Conservation (phyloP, 192 early-diverging fungal genomes). For the Umbelopsis sp. region DNA sequence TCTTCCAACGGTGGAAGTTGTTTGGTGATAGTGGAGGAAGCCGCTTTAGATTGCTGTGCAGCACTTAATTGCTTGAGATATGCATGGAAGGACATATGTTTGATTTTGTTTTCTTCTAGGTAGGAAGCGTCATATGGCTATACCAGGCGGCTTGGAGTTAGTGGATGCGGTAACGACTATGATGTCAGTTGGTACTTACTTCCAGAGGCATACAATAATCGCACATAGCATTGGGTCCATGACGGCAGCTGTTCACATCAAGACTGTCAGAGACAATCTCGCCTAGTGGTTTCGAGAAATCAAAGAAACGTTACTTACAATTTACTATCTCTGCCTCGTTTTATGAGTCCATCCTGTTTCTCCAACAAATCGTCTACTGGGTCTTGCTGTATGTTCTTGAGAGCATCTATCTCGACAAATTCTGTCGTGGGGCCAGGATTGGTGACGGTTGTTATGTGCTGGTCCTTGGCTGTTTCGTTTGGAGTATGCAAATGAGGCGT, state of each 20-base stretch:
- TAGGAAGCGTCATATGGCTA: constrained; percentile 88
- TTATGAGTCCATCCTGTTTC: constrained; percentile 82
- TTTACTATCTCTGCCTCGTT: constrained; percentile 71
- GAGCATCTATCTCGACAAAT: constrained; percentile 11
- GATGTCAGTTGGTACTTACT: constrained; percentile 29
- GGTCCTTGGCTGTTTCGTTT: not conserved
- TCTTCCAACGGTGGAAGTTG: constrained; percentile 87
- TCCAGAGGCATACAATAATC: constrained; percentile 93
- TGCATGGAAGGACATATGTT: constrained; percentile 96
- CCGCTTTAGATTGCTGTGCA: constrained; percentile 65
- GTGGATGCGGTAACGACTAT: not conserved
- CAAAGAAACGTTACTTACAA: constrained; percentile 62
- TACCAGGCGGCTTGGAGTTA: not conserved
- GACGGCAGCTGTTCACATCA: constrained; percentile 65
- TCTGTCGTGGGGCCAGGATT: constrained; percentile 26
- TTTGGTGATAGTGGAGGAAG: constrained; percentile 45
- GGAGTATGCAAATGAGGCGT: constrained; percentile 17
- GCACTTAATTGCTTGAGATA: constrained; percentile 79
- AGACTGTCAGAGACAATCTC: not conserved
- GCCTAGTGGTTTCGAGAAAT: not conserved
- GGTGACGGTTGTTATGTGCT: constrained; percentile 30
- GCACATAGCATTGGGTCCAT: constrained; percentile 84
- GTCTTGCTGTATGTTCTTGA: constrained; percentile 56
- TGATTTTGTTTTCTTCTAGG: constrained; percentile 89
- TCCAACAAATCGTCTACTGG: constrained; percentile 81